phyloP scores from a whole-genome alignment of 441 rosid genomes.

The Metrosideros polymorpha region DNA sequence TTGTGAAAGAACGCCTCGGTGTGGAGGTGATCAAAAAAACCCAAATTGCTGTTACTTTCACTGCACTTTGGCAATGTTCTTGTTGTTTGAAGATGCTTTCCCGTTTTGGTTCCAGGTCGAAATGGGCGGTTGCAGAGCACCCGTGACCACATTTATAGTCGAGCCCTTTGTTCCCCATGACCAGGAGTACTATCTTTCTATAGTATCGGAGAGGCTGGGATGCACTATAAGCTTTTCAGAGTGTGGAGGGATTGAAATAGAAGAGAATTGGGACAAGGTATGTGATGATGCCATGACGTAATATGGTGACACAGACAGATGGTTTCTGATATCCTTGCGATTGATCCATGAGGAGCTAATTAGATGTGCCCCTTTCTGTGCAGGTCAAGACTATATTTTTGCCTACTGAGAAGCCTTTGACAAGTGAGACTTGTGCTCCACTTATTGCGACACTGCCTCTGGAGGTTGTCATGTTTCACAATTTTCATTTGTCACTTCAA shows the following conservation, averaged over 20 bases:
- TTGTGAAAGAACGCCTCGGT: constrained; percentile 80
- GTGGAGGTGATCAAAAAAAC: constrained; percentile 40
- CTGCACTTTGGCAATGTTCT: background rate
- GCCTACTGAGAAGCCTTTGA: constrained; percentile 53
- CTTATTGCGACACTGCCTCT: constrained; percentile 86
- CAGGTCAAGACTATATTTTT: constrained; percentile 74
- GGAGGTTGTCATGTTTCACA: constrained; percentile 29
- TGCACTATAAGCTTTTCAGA: constrained; percentile 73
- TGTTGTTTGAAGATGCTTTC: background rate
- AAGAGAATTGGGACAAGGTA: constrained; percentile 92
- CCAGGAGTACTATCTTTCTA: constrained; percentile 63
- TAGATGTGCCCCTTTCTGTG: background rate
- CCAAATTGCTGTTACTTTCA: background rate
- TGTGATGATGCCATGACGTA: background rate
- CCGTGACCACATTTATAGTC: constrained; percentile 75
- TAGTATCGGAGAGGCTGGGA: constrained; percentile 80
- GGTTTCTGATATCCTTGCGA: background rate
- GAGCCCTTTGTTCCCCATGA: constrained; percentile 83
- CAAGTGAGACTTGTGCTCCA: constrained; percentile 69
- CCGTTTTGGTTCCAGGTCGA: constrained; percentile 46
- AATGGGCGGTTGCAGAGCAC: constrained; percentile 84
- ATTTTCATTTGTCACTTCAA: background rate
- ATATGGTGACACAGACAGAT: background rate
- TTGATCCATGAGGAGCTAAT: background rate
- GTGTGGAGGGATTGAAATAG: constrained; percentile 86